A percentile compares a stretch with the other conserved stretches of the same genome.
Conservation (phyloP, 108 stramenopile genomes). For the Aurantiochytrium sp. region DNA sequence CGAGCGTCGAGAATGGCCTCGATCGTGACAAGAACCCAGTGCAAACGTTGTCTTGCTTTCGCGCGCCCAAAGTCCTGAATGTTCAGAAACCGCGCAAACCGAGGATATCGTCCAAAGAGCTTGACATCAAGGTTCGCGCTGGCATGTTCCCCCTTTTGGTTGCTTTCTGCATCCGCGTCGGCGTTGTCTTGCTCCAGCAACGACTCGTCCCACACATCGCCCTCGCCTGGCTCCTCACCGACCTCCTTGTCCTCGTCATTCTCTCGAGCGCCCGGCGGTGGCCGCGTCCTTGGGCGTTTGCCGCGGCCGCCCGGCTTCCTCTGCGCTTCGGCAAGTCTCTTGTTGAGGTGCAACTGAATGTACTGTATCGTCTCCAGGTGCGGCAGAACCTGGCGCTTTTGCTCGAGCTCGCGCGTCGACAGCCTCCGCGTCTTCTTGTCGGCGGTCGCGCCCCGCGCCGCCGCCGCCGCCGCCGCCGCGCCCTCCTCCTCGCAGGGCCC, state of each 20-base stretch:
- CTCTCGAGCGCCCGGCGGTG: neutral
- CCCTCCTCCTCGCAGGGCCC: neutral
- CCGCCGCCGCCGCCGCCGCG: neutral
- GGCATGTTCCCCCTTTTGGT: neutral
- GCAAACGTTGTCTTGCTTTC: neutral
- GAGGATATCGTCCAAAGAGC: neutral
- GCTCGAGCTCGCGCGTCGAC: neutral
- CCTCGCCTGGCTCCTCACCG: neutral
- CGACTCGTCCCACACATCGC: neutral
- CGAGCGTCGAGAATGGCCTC: neutral
- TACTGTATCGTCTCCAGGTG: neutral
- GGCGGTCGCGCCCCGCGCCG: neutral
- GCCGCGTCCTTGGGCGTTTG: neutral
- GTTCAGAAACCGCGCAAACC: neutral
- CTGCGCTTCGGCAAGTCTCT: neutral
- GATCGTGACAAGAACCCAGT: neutral
- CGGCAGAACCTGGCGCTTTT: neutral
- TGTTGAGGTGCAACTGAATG: neutral
- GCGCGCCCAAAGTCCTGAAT: neutral
- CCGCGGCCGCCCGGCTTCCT: neutral
- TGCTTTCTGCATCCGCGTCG: no score
- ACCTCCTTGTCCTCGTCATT: neutral
- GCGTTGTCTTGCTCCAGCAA: neutral
- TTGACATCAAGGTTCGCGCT: neutral
- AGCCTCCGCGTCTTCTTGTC: neutral